Conservation (phyloP, 495 filamentous ascomycete genomes). For the Talaromyces wortmannii region DNA sequence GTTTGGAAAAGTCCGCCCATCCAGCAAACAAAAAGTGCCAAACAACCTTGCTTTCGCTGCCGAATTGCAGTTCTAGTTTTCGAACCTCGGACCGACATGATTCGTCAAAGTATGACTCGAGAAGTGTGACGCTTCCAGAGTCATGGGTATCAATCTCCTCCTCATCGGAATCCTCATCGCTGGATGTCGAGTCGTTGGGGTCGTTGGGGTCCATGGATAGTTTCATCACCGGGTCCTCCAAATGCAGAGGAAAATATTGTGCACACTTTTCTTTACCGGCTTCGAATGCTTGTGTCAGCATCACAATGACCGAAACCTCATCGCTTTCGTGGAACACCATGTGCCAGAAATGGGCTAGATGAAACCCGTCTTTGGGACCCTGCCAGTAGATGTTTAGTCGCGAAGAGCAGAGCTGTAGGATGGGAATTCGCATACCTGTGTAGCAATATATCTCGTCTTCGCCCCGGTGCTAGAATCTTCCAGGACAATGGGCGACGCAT, state of each 20-base stretch:
- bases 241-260: slow-evolving; percentile 73
- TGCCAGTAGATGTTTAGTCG: slow-evolving; percentile 9
- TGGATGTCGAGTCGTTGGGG: slow-evolving; percentile 20
- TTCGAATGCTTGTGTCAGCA: slow-evolving; percentile 91
- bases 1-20: slow-evolving; percentile 93
- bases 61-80: slow-evolving; percentile 46
- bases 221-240: slow-evolving; percentile 53
- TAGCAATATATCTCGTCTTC: slow-evolving; percentile 58
- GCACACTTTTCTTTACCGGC: slow-evolving; percentile 80
- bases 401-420: not conserved
- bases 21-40: slow-evolving; percentile 88
- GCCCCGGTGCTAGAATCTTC: slow-evolving; percentile 44
- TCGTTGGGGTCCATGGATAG: slow-evolving; percentile 45
- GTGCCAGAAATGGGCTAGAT: slow-evolving; percentile 79
- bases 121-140: slow-evolving; percentile 39
- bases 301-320: slow-evolving; percentile 80
- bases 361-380: slow-evolving; percentile 68
- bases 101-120: slow-evolving; percentile 37
- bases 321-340: slow-evolving; percentile 87
- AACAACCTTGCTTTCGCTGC: slow-evolving; percentile 59
- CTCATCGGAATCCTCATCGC: slow-evolving; percentile 15
- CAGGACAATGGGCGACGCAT: slow-evolving; percentile 82
- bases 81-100: slow-evolving; percentile 47
- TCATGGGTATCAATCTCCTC: slow-evolving; percentile 7
- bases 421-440: slow-evolving; percentile 41